Evolutionary conservation across 1,139 yeast genomes (phyloP), one percentile per base, ranked within the genome.

Genomic region (Torulaspora globosa): DNA sequence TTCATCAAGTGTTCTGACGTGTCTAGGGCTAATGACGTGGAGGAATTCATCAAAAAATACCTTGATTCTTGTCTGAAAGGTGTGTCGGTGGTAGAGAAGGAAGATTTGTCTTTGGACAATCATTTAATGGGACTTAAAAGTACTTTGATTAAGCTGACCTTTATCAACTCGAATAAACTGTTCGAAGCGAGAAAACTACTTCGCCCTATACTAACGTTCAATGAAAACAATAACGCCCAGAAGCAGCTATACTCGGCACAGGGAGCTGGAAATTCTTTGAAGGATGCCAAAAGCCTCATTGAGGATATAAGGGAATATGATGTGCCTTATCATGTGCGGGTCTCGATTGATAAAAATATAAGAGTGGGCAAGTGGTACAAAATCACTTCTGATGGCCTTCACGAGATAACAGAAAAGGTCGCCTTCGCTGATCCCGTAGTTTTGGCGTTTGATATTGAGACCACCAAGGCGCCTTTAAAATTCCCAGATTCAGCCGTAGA

Each of bases 371-470:
- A 90, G 68, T 94, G 99, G 99, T 94, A 92, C 63, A 75, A 79
- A 33, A 95, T 92, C 1, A 78, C 78, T 48, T 82, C 84, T 4
- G 80, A 79, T 40, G 81, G 84, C 0, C 73, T 72, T 7, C 71
- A 82, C 7, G 70, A 68, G 2, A 70, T 87, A 36, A 74, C 71
- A 14, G 90, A 85, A 34, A 82, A 84, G 55, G 82, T 89, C 46
- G 95, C 95, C 36, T 94, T 95, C 69, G 96, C 98, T 4, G 98
- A 94, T 63, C 98, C 98, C 0, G 97, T 94, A 9, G 92, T 94
- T 4, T 68, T 94, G 62, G 98, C 98, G 0, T 94, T 87, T 63
- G 99, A 94, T 75, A 94, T 94, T 46, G 99, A 94, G 72, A 94
- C 99, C 1, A 89, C 97, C 3, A 94, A 94, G 65, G 89, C 95